Evolutionary conservation across 192 early-diverging fungal species (phyloP), one percentile per base, ranked within the genome.

Genomic region (Thamnidium elegans): DNA sequence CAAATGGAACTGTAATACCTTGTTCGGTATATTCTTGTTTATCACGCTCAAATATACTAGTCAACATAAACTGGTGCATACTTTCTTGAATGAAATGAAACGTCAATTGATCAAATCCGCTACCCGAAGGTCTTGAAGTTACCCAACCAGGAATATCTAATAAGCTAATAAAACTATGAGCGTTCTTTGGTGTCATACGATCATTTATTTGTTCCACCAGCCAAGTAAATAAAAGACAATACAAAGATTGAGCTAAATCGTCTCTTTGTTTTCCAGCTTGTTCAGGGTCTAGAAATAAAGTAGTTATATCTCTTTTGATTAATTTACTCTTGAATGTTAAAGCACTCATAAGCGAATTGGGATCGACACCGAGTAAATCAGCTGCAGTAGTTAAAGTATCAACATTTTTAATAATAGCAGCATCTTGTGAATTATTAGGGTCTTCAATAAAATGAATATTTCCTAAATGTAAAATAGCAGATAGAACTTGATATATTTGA

Each of bases 381-480:
- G 92, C 90, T 5, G 82, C 87, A 34, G 88, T 82, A 23, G 81
- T 80, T 10, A 95, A 84, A 50, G 76, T 83, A 23, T 93, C 91
- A 19, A 73, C 66, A 68, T 95, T 94, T 60, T 86, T 84, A 63
- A 97, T 87, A 23, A 83, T 75, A 10, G 89, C 89, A 43, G 92
- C 86, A 47, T 92, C 89, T 64, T 89, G 82, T 34, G 84, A 72
- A 50, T 92, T 87, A 54, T 83, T 85, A 23, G 71, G 71, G 34
- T 85, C 84, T 51, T 91, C 82, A 55, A 75, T 67, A 71, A 95
- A 97, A 48, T 87, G 81, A 66, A 98, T 69, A 69, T 97, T 96
- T 31, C 94, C 92, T 11, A 98, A 80, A 56, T 90, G 86, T 30
- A 98, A 78, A 62, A 98, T 93, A 7, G 92, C 88, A 0, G 94